Percentiles rank a stretch among this genome's conserved stretches.
Evolutionary conservation across 495 filamentous ascomycete genomes (phyloP).

Genomic region (Penicillium manginii): DNA sequence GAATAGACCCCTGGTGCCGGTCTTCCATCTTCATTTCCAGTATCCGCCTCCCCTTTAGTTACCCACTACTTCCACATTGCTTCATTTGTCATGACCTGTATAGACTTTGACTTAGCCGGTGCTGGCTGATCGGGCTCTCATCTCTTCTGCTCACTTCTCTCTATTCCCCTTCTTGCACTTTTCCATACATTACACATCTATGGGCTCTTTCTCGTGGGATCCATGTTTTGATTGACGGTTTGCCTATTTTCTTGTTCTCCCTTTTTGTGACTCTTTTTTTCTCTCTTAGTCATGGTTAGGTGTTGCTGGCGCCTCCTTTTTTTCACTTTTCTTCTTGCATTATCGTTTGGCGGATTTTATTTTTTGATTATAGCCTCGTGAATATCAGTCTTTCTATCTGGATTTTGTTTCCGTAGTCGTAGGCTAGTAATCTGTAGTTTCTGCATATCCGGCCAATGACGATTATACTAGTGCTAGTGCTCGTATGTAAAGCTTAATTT

Average conservation of each 20-base stretch:
- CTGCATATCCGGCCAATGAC: no score
- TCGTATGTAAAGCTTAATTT: not conserved
- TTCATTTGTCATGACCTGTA: constrained; percentile 33
- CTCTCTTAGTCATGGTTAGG: constrained; percentile 26
- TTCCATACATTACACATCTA: constrained; percentile 31
- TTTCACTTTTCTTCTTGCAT: constrained; percentile 4
- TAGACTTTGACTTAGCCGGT: constrained; percentile 30
- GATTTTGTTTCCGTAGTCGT: not conserved
- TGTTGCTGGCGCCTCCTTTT: constrained; percentile 22
- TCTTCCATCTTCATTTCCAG: not conserved
- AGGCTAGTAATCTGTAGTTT: not conserved
- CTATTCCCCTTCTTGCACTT: constrained; percentile 27
- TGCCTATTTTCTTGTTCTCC: constrained; percentile 10
- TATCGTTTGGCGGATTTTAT: not conserved
- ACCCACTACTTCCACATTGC: constrained; percentile 4
- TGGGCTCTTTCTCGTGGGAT: constrained; percentile 8
- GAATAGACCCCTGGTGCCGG: no score
- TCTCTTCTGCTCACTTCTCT: not conserved
- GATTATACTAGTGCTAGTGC: not conserved
- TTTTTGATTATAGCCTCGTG: constrained; percentile 1
- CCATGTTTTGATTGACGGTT: not conserved
- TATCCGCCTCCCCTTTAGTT: not conserved
- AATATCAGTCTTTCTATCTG: not conserved
- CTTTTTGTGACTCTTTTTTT: not conserved
- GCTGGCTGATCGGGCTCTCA: constrained; percentile 23